phyloP scores from a whole-genome alignment of 805 yeast species.

The Lachancea fermentati region DNA sequence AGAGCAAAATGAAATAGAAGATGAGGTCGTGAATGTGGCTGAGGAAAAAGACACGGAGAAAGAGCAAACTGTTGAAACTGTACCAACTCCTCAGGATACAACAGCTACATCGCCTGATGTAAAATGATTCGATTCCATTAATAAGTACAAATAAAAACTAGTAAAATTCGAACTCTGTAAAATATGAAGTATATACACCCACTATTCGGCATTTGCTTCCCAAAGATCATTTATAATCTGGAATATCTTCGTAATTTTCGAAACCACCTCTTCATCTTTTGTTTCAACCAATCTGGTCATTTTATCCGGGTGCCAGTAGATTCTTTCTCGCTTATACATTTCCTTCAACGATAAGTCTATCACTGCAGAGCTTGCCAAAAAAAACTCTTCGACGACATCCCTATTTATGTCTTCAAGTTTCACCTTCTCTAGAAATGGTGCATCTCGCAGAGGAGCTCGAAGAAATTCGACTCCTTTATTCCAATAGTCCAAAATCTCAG shows the following conservation, averaged over 20 bases:
- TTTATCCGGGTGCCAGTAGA: constrained; percentile 10
- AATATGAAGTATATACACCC: not conserved
- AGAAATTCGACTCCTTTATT: not conserved
- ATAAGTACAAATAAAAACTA: too few species aligned
- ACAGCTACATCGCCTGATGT: constrained; percentile 8
- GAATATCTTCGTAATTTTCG: constrained; percentile 6
- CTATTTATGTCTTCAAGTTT: not conserved
- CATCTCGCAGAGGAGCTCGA: constrained; percentile 1
- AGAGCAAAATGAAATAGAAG: constrained; percentile 8
- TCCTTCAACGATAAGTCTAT: constrained; percentile 1
- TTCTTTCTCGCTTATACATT: constrained; percentile 4
- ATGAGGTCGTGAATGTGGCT: constrained; percentile 11
- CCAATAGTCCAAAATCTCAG: constrained; percentile 2
- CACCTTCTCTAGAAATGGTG: constrained; percentile 3
- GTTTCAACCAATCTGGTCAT: not conserved
- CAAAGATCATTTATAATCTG: constrained; percentile 7
- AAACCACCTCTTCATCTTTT: not conserved
- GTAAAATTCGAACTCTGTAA: too few species aligned
- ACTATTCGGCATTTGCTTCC: constrained; percentile 3
- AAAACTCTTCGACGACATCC: not conserved
- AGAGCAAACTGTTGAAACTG: constrained; percentile 18
- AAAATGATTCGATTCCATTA: too few species aligned
- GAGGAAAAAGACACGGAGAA: constrained; percentile 14
- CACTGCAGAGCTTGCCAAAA: not conserved
- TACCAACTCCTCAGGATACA: constrained; percentile 27